Evolutionary conservation across 2,329 filamentous ascomycete species (phyloP), one percentile per base, ranked within the genome.

Genomic region (Endoconidiophora polonica): DNA sequence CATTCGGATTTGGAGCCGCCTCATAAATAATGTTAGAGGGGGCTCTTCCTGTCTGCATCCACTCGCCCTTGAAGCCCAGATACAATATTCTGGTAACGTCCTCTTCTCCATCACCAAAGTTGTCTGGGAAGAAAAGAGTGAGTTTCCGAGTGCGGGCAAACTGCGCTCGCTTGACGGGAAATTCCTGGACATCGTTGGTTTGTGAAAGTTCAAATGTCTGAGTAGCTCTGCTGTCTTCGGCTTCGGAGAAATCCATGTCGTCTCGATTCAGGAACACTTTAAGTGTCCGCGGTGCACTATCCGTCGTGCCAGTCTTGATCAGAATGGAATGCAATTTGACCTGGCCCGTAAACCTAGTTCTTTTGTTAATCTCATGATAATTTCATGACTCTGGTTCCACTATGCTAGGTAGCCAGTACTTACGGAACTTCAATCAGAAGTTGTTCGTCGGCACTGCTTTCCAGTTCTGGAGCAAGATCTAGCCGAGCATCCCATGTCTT

Each of bases 21-120:
- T 98, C 91, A 64, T 96, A 98, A 54, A 94, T 59, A 58, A 96
- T 90, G 57, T 83, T 86, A 5, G 83, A 70, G 1, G 91, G 87
- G 61, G 63, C 67, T 54, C 60, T 60, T 20, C 82, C 91, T 59
- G 94, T 65, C 62, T 80, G 79, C 76, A 91, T 91, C 73, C 86
- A 96, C 65, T 94, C 86, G 22, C 91, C 91, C 66, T 86, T 88
- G 69, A 98, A 96, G 1, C 85, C 91, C 51, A 96, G 56, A 66
- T 95, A 98, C 54, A 72, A 79, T 2, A 96, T 63, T 45, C 79
- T 73, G 42, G 85, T 90, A 50, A 82, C 78, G 50, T 93, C 85
- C 60, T 88, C 85, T 12, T 86, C 83, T 0, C 79, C 86, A 44
- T 77, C 74, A 57, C 79, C 75, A 65, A 90, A 94, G 61, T 96